Base-by-base conservation (phyloP, 208 protist genomes). In the Angomonas deanei region DNA sequence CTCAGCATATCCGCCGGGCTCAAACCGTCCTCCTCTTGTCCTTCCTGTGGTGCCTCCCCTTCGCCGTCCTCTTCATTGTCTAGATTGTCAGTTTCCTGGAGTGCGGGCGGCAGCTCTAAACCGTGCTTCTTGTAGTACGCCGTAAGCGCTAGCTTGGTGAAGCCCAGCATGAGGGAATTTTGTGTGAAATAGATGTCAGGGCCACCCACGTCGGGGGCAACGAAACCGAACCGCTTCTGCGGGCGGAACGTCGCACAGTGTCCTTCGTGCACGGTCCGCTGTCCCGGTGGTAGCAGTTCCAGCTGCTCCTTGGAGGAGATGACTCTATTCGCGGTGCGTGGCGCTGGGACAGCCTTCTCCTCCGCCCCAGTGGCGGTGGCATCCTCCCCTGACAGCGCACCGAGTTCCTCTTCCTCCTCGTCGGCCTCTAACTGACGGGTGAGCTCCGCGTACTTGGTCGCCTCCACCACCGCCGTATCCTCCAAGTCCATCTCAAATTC, bases 131-230 rank as follows among this genome's bases (percentile, higher is more conserved):
- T 17, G 48, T 78, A 82, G 63, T 73, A 93, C 28, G 56, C 49
- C 3, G 66, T 66, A 59, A 93, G 55, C 15, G 78, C 86, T 33
- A 84, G 72, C 17, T 64, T 65, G 1, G 83, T 94, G 58, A 94
- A 94, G 27, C 70, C 69, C 64, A 74, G 74, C 32, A 68, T 34
- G 4, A 94, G 65, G 61, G 67, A 73, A 57, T 88, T 73, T 11
- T 66, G 66, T 11, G 77, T 81, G 54, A 94, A 94, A 77, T 91
- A 94, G 4, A 94, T 74, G 63, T 94, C 88, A 0, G 88, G 88
- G 2, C 84, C 84, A 10, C 88, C 88, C 1, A 86, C 10, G 36
- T 85, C 78, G 1, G 88, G 84, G 17, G 79, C 60, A 53, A 94
- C 66, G 53, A 94, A 94, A 50, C 88, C 88, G 64, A 90, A 94